Evolutionary conservation across 2,329 filamentous ascomycete genomes (phyloP), one percentile per base, ranked within the genome.

Genomic region (Cucurbitaria berberidis): DNA sequence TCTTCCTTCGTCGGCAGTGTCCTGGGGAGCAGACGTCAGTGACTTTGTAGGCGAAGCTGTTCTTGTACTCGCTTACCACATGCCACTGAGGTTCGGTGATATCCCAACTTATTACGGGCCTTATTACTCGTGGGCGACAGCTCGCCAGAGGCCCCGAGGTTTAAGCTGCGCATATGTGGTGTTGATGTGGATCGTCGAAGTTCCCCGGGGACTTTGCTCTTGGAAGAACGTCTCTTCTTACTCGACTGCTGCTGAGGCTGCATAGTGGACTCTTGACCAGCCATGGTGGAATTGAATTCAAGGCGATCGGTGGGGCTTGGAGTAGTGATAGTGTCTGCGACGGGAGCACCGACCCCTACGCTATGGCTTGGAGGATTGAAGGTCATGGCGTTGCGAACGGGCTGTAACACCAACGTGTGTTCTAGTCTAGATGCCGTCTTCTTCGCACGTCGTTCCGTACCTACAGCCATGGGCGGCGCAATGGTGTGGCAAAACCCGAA

Each of bases 31-130:
- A 53, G 55, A 52, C 50, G 54, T 72, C 45, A 69, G 66, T 62
- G 29, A 41, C 21, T 10, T 15, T 22, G 15, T 40, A 21, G 48
- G 16, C 15, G 47, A 26, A 15, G 34, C 32, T 22, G 18, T n/a
- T 24, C 19, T 40, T 21, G 38, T 26, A 26, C 11, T 53, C 51
- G 86, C 93, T 85, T 84, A 98, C 93, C 89, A 80, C 93, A 98
- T 64, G 93, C 95, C 66, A 97, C 91, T 39, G 93, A 96, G 30
- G 92, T 96, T 69, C 93, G 86, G 78, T 97, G 93, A 73, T 98
- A 98, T 34, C 93, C 93, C 56, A 98, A 82, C 77, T 96, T 97
- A 76, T 96, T 97, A 70, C 93, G 86, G 70, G 86, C 85, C 73
- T 89, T 89, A 64, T 89, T 85, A 30, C 84, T 81, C 38, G 74